phyloP scores from a whole-genome alignment of 768 basidiomycete genomes.

The Auriculariales sp. region DNA sequence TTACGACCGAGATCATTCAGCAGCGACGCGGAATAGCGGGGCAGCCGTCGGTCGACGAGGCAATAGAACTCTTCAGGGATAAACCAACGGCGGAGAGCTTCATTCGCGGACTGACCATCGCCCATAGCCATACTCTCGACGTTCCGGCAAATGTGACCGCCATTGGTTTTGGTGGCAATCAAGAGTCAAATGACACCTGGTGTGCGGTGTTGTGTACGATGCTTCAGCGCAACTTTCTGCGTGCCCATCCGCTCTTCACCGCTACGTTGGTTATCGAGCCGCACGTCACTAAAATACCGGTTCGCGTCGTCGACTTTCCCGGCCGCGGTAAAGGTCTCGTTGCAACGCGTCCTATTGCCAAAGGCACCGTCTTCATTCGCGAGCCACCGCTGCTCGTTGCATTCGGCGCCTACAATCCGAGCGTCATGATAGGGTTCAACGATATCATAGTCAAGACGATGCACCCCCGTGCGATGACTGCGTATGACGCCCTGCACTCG shows the following conservation, averaged over 20 bases:
- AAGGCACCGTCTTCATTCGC: conserved; percentile 12
- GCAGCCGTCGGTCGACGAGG: not conserved
- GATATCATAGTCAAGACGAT: not conserved
- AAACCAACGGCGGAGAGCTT: not conserved
- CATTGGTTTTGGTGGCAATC: not conserved
- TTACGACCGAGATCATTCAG: no score
- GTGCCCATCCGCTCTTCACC: not conserved
- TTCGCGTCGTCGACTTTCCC: conserved; percentile 29
- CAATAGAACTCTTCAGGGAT: not conserved
- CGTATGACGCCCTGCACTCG: not conserved
- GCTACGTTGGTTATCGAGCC: not conserved
- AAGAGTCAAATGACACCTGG: not conserved
- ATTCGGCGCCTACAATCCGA: not conserved
- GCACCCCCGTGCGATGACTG: not conserved
- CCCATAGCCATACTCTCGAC: no score
- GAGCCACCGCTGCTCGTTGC: conserved; percentile 16
- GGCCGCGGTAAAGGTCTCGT: conserved; percentile 43
- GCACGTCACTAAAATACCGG: not conserved
- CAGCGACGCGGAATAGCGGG: not conserved
- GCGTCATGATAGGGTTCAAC: not conserved
- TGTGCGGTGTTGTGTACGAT: not conserved
- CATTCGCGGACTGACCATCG: no score
- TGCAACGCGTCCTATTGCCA: conserved; percentile 31
- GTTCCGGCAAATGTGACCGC: not conserved
- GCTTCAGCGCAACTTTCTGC: not conserved